Evolutionary conservation across 176 grass and related monocot genomes (phyloP), one percentile per base, ranked within the genome.

Genomic region (Poa pratensis): DNA sequence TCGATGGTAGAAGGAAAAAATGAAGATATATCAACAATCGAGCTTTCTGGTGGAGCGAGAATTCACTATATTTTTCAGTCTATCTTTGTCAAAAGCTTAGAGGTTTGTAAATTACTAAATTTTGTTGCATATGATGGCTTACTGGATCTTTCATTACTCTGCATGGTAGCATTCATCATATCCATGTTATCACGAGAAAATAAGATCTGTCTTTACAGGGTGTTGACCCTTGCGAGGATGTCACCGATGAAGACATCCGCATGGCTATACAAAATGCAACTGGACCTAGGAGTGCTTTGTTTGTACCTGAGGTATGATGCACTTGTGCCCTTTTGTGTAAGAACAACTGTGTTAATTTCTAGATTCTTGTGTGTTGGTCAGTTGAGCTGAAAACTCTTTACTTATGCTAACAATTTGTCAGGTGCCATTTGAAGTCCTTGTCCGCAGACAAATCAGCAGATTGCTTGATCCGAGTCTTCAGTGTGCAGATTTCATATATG

Each of bases 1-100:
- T 96, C 96, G 6, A 84, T 92, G 90, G 91, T 99, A 76, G 96
- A 99, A 87, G 96, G 96, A 3, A 99, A 99, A 90, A 99, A 99
- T 57, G 96, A 92, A 83, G 94, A 91, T 89, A 82, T 96, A 73
- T 96, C 93, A 45, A 99, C 88, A 67, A 69, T 78, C 79, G 96
- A 99, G 81, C 91, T 99, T 90, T 99, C 88, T 78, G 96, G 96
- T 76, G 96, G 96, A 92, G 96, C 96, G 82, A 84, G 96, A 83
- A 94, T 99, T 60, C 96, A 99, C 58, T 96, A 99, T 85, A 99
- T 99, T 83, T 93, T 99, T 63, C 96, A 99, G 77, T 95, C 90
- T 68, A 99, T 99, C 42, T 99, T 92, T 69, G 96, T 99, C 23
- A 99, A 94, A 93, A 94, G 96, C 79, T 89, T 99, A 78, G 96